phyloP scores from a whole-genome alignment of 129 eudicot genomes.

The Centaurea solstitialis region DNA sequence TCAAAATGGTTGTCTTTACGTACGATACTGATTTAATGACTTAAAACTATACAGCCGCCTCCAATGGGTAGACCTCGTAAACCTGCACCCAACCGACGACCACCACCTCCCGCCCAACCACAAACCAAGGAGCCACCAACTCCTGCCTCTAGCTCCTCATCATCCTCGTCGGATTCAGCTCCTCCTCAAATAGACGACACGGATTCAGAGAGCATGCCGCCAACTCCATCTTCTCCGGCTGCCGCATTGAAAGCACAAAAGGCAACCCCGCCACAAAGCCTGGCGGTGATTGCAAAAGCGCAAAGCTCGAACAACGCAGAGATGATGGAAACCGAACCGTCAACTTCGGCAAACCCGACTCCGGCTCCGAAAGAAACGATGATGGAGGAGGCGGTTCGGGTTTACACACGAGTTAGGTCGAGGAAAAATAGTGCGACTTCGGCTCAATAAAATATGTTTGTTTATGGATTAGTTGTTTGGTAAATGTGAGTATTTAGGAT shows the following conservation, averaged over 20 bases:
- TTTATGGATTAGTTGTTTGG: slow-evolving; percentile 6
- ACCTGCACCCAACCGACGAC: slow-evolving; percentile 37
- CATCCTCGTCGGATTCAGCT: slow-evolving; percentile 42
- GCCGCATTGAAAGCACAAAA: slow-evolving; percentile 36
- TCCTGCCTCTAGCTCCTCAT: slow-evolving; percentile 40
- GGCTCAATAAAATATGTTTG: slow-evolving; percentile 20
- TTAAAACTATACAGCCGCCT: slow-evolving; percentile 46
- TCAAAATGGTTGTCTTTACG: too few species aligned
- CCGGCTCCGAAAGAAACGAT: slow-evolving; percentile 38
- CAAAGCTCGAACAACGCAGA: slow-evolving; percentile 31
- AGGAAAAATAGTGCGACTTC: slow-evolving; percentile 44
- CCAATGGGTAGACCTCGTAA: slow-evolving; percentile 39
- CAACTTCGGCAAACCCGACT: slow-evolving; percentile 24
- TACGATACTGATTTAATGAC: background rate
- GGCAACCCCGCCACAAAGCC: slow-evolving; percentile 32
- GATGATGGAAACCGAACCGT: slow-evolving; percentile 33
- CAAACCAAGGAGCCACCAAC: slow-evolving; percentile 41
- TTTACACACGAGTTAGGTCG: slow-evolving; percentile 55
- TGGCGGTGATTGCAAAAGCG: slow-evolving; percentile 29
- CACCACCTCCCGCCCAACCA: slow-evolving; percentile 29
- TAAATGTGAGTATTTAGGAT: slow-evolving; percentile 44
- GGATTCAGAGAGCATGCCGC: slow-evolving; percentile 20
- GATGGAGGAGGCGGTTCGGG: slow-evolving; percentile 55
- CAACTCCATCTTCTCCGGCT: slow-evolving; percentile 39
- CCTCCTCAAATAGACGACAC: slow-evolving; percentile 29